phyloP scores from a whole-genome alignment of 208 protist species.

The Leishmania martiniquensis region DNA sequence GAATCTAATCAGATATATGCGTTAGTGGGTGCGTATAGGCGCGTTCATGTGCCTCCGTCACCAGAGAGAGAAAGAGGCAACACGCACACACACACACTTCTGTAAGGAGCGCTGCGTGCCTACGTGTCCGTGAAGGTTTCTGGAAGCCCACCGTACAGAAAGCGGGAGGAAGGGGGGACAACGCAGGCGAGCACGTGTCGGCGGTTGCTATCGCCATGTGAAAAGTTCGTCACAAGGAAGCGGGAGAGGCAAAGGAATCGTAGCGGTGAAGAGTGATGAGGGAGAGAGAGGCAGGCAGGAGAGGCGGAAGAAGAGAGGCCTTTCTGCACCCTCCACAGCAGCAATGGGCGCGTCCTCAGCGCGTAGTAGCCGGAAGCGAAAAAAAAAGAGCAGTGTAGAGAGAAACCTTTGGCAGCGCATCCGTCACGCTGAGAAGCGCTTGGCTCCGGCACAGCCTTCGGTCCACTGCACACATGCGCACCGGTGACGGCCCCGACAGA shows the following conservation, averaged over 20 bases:
- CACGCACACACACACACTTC: not conserved
- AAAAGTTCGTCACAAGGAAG: not conserved
- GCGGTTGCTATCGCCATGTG: not conserved
- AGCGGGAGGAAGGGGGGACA: too few relatives aligned
- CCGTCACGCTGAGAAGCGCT: not conserved
- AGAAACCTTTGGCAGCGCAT: not conserved
- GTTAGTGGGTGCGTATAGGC: too few relatives aligned
- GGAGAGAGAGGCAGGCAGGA: not conserved
- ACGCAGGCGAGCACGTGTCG: not conserved
- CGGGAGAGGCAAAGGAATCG: not conserved
- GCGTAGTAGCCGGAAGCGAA: not conserved
- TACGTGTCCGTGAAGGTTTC: not conserved
- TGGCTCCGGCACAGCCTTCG: not conserved
- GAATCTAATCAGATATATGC: not conserved
- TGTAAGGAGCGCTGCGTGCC: not conserved
- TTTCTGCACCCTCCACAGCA: not conserved
- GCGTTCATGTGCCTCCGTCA: constrained; percentile 1
- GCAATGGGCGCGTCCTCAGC: not conserved
- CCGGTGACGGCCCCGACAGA: not conserved
- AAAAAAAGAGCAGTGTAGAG: too few relatives aligned
- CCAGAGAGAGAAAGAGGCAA: not conserved
- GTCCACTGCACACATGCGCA: not conserved
- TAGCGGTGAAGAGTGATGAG: not conserved
- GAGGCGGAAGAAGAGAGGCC: not conserved
- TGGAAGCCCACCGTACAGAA: not conserved